Base-by-base conservation (phyloP, 2,329 filamentous ascomycete species). In the Gnomoniopsis sp. region DNA sequence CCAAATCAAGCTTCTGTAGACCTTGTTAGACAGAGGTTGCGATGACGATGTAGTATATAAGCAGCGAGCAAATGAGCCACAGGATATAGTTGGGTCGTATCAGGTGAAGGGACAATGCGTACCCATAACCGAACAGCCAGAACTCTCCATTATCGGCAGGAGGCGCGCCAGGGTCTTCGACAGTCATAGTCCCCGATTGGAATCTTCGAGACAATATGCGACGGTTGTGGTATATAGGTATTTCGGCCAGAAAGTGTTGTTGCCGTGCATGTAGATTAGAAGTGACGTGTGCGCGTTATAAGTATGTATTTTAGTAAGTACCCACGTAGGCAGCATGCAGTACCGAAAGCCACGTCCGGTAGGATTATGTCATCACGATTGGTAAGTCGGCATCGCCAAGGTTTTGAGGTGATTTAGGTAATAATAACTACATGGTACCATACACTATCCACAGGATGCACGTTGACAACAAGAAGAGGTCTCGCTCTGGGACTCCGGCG, bases 41-140 rank as follows among this genome's bases (percentile, higher is more conserved):
- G 43, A 59, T 53, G 46, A 30, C 26, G 4, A 33, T 26, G 15
- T 23, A 26, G 50, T 26, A 33, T 26, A 33, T 7, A 21, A 14
- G 6, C 33, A 46, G 51, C 17, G 14, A 22, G 15, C 12, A 33
- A 46, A 33, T 21, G 17, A 6, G 38, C 11, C 7, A 58, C 41
- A 17, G 14, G 23, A 34, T 22, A 46, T 52, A 30, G 26, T 30
- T 30, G 26, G 26, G 26, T 17, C 26, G 56, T 15, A 34, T 8
- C 36, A 21, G 34, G 49, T 51, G 53, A 61, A 46, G 57, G 34
- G 51, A 41, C 52, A 41, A 60, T 50, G 62, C 65, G 60, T 60
- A 96, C 93, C 93, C 95, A 70, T 98, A 99, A 62, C 95, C 95
- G 74, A 96, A 98, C 49, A 99, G 80, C 95, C 95, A 99, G 68